Base-by-base conservation (phyloP, 2,329 filamentous ascomycete genomes). In the Penicillium sp. region DNA sequence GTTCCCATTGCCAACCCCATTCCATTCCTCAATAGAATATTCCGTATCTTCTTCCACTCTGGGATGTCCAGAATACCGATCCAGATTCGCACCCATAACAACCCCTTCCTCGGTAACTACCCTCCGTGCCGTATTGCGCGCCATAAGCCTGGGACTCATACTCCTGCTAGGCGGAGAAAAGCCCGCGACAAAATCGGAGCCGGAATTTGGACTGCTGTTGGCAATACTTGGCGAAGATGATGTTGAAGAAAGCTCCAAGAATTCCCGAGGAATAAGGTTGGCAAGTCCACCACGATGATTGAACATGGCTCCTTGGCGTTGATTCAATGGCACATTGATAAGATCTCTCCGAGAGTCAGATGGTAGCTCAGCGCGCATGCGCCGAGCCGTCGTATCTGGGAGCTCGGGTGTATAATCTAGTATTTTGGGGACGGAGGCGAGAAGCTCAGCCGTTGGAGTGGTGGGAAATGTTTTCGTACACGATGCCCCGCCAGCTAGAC, bases 91-190 rank as follows among this genome's bases (percentile, higher is more conserved):
- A 2, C 61, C 56, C 19, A 73, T 52, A 2, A 72, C 55, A 1
- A 67, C 62, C 0, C 69, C 70, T n/a, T 72, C 69, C 3, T 52
- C 29, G 1, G 69, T 72, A 4, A 72, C 27, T 19, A 72, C 50
- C 9, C 39, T 45, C 6, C 56, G 53, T 3, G 35, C 42, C 29
- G 57, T 39, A 6, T 52, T 10, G 11, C 39, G 39, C 11, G 39
- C 19, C 39, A 42, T 14, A 13, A 42, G 10, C 19, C n/a, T 39
- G 8, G 35, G 35, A 19, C n/a, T 39, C 35, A 39, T 16, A 16
- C 14, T 39, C 19, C n/a, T 19, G 35, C 2, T 19, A 39, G 35
- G 35, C 7, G n/a, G 35, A 2, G 1, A 19, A 39, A 5, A 8
- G n/a, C 35, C 35, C 7, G 3, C 7, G 16, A 19, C n/a, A 19